Evolutionary conservation across 768 basidiomycete genomes (phyloP).

Genomic region (Macrolepiota dolichaula): DNA sequence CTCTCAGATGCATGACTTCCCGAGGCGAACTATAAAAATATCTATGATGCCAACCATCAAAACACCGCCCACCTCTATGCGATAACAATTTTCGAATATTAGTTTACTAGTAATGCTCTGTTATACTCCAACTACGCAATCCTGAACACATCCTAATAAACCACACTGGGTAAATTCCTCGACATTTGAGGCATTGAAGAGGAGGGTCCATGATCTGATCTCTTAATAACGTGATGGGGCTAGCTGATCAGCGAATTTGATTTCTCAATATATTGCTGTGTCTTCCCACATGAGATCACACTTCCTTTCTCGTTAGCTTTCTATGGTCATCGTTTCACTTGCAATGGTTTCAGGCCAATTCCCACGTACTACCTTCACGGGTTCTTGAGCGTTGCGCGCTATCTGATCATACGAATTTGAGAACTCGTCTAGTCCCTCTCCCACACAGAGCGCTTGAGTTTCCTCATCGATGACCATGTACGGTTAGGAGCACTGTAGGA

Average conservation of each 20-base stretch:
- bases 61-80: slow-evolving; percentile 36
- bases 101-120: slow-evolving; percentile 30
- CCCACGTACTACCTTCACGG: background rate
- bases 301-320: background rate
- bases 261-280: background rate
- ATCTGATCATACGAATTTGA: background rate
- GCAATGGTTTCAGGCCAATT: background rate
- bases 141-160: slow-evolving; percentile 38
- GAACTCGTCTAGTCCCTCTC: background rate
- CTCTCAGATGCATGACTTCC: slow-evolving; percentile 45
- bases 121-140: slow-evolving; percentile 64
- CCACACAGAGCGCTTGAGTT: too few species aligned
- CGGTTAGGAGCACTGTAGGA: too few species aligned
- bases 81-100: slow-evolving; percentile 37
- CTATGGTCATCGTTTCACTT: background rate
- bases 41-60: slow-evolving; percentile 36
- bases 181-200: slow-evolving; percentile 36
- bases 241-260: slow-evolving; percentile 62
- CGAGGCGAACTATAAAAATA: slow-evolving; percentile 33
- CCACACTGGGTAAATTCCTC: slow-evolving; percentile 51
- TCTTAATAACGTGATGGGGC: slow-evolving; percentile 57
- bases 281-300: background rate
- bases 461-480: too few species aligned
- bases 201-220: slow-evolving; percentile 46
- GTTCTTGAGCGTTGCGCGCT: background rate